Base-by-base conservation (phyloP, 148 eudicot species). In the Heliosperma pusillum region DNA sequence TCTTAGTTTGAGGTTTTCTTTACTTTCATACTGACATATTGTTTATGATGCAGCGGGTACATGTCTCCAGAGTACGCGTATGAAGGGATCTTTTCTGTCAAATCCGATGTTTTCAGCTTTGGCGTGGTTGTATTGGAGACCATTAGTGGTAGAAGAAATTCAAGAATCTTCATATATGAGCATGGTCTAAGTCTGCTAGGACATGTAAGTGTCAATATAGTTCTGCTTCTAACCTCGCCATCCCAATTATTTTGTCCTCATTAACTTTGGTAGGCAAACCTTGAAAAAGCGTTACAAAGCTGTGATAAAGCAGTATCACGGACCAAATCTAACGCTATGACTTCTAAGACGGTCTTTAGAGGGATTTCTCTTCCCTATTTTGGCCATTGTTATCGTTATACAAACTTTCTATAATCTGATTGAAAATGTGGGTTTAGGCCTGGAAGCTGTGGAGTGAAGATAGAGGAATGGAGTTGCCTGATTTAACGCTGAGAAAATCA, bases 1-100 rank as follows among this genome's bases (percentile, higher is more conserved):
- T 66, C 19, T 66, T 33, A 17, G 8, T 10, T 10, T 30, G 2
- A 21, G 2, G 19, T 42, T 42, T 12, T 42, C 70, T 20, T 42
- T 11, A 3, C 29, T 75, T 40, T 79, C 50, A 40, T 55, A 36
- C 22, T 25, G 44, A 20, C 19, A 11, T 7, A 2, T 45, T n/a
- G 21, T 10, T 68, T 24, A 15, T 65, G 44, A n/a, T 72, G 65
- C 68, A 78, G 81, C 33, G 81, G 81, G 59, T 78, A 78, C 59
- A 78, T 78, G 81, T 72, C 81, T n/a, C 81, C 81, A 10, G 81
- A 78, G 72, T 78, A 78, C 61, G 76, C 81, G 10, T 64, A 20
- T 29, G 81, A 72, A 66, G 81, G 81, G 27, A 26, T 78, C 7
- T 73, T 78, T 73, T 78, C 81, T 25, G 33, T 78, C 20, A 78